A percentile compares a stretch with the other conserved stretches of the same genome.
Conservation (phyloP, 345 rosid species). For the Linum lewisii region DNA sequence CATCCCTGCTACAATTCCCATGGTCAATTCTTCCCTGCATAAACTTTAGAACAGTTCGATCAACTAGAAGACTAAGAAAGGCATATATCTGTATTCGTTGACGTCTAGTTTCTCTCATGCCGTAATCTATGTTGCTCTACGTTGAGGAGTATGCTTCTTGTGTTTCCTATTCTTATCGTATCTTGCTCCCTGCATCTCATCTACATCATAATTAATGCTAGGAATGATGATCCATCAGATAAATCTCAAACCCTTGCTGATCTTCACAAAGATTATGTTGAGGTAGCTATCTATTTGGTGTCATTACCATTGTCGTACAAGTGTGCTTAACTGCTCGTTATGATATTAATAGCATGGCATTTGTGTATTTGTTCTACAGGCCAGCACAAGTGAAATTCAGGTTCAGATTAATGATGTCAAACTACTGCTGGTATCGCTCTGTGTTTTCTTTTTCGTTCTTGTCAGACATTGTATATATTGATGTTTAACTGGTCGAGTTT, state of each 20-base stretch:
- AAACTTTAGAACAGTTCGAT: no score
- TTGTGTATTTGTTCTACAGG: constrained; percentile 34
- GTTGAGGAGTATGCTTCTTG: not conserved
- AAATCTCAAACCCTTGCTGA: constrained; percentile 22
- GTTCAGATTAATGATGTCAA: constrained; percentile 55
- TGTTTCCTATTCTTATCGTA: not conserved
- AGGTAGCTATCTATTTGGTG: constrained; percentile 28
- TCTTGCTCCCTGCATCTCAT: not conserved
- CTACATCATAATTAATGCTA: constrained; percentile 17
- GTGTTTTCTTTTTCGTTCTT: constrained; percentile 1
- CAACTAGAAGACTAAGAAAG: constrained; percentile 8
- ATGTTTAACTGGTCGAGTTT: constrained; percentile 1
- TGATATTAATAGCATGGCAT: constrained; percentile 12
- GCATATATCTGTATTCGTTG: not conserved
- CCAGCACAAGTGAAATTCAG: constrained; percentile 31
- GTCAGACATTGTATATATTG: constrained; percentile 14
- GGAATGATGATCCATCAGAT: constrained; percentile 23
- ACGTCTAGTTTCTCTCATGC: not conserved
- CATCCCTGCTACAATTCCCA: no score
- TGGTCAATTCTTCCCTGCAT: no score
- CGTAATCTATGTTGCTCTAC: not conserved
- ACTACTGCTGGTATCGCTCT: constrained; percentile 64
- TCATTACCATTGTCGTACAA: not conserved
- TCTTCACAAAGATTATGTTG: constrained; percentile 30
- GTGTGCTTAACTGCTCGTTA: constrained; percentile 1